phyloP scores from a whole-genome alignment of 108 stramenopile species.

The Stephanodiscus triporus region DNA sequence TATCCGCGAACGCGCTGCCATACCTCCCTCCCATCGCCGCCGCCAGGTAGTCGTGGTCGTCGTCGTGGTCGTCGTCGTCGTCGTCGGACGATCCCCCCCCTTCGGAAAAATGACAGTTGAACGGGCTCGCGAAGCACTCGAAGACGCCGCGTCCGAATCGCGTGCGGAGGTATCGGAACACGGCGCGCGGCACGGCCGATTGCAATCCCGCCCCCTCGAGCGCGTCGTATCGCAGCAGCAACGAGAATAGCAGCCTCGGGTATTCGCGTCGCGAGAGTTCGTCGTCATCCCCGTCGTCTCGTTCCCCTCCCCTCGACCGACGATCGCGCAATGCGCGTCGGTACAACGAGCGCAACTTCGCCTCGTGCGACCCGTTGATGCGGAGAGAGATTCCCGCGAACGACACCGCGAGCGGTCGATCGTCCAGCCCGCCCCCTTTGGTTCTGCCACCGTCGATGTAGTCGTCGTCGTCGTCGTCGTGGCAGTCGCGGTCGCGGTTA shows the following conservation, averaged over 20 bases:
- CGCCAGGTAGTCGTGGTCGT: not conserved
- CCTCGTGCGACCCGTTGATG: slow-evolving; percentile 62
- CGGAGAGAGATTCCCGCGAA: slow-evolving; percentile 65
- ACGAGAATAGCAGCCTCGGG: slow-evolving; percentile 58
- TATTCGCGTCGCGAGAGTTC: slow-evolving; percentile 14
- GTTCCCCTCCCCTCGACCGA: not conserved
- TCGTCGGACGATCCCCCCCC: not conserved
- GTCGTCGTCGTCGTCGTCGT: slow-evolving; percentile 12
- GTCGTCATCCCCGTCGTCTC: slow-evolving; percentile 8
- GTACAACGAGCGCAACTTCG: slow-evolving; percentile 66
- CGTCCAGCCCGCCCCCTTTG: not conserved
- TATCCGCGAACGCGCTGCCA: slow-evolving; percentile 78
- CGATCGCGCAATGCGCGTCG: slow-evolving; percentile 25
- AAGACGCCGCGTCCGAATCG: slow-evolving; percentile 64
- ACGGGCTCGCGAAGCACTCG: slow-evolving; percentile 92
- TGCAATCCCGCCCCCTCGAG: slow-evolving; percentile 90
- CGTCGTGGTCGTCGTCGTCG: not conserved
- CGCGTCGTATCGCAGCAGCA: slow-evolving; percentile 76
- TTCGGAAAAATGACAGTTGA: slow-evolving; percentile 81
- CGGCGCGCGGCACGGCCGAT: slow-evolving; percentile 67
- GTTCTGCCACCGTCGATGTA: not conserved
- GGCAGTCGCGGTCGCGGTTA: not conserved
- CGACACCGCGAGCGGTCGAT: slow-evolving; percentile 42
- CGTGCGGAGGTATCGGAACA: slow-evolving; percentile 73
- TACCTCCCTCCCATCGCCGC: slow-evolving; percentile 30